Evolutionary conservation across 768 basidiomycete genomes (phyloP), one percentile per base, ranked within the genome.

Genomic region (Holtermanniella nyarrowii): DNA sequence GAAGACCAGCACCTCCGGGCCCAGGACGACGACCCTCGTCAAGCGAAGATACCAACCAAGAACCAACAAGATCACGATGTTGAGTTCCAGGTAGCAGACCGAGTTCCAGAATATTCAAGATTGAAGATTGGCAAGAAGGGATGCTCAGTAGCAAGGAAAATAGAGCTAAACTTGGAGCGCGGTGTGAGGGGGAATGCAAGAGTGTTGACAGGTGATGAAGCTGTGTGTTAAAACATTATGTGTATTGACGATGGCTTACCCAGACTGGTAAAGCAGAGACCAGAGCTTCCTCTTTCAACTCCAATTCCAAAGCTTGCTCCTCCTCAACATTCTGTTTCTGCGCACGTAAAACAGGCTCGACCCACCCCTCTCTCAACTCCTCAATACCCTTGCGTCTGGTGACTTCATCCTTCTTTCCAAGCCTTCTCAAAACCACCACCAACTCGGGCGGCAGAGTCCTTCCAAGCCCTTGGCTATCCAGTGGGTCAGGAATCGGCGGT

Each of bases 321-420:
- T 76, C 77, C 20, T 76, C 77, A 14, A 75, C 75, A 37, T 76
- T 76, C 43, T 69, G 72, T 45, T 45, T 43, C 25, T 18, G 31
- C 0, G 26, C 52, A 55, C 69, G 62, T 39, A 26, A 14, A 5
- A 76, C 76, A 42, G 74, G 77, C 22, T 80, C 80, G 3, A 88
- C 74, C 84, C 85, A 88, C 1, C 68, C 77, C 5, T 73, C 65
- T 59, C 80, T 78, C 24, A 97, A 72, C 53, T 93, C 91, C 64
- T 95, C 90, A 56, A 96, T 73, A 0, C 88, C 91, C 61, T 83
- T 81, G 20, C 77, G 73, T 70, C 86, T 85, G 1, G 93, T 96
- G 24, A 88, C 78, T 23, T 79, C 78, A 51, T 91, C 88, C 74
- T 93, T 93, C 79, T 97, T 97, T 23, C 79, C 82, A 47, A 97